Conservation (phyloP, 495 filamentous ascomycete species). For the Penicillium cataractarum region DNA sequence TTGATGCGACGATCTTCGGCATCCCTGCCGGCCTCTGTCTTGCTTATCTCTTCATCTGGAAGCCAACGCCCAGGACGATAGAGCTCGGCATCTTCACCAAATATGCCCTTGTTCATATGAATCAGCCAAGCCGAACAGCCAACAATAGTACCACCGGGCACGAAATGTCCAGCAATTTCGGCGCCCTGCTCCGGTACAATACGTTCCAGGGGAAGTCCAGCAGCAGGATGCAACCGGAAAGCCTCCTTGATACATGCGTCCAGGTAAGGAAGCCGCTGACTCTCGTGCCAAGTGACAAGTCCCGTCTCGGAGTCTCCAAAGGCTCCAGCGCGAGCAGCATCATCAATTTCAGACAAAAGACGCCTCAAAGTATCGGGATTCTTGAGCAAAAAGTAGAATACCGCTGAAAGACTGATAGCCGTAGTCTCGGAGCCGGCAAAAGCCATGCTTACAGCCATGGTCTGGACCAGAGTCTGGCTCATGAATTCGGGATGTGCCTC, state of each 20-base stretch:
- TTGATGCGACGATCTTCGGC: conserved; percentile 18
- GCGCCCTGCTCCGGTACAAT: conserved; percentile 42
- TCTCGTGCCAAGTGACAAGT: conserved; percentile 58
- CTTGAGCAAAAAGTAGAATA: conserved; percentile 69
- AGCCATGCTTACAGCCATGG: conserved; percentile 64
- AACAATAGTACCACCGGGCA: conserved; percentile 66
- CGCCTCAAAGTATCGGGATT: conserved; percentile 47
- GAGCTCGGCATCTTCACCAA: conserved; percentile 59
- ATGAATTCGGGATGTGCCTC: conserved; percentile 63
- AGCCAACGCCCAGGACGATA: conserved; percentile 68
- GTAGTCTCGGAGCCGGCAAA: conserved; percentile 64
- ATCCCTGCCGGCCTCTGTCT: conserved; percentile 11
- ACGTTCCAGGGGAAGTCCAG: conserved; percentile 58
- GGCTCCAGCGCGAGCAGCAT: conserved; percentile 45
- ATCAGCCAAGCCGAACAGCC: conserved; percentile 65
- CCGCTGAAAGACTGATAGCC: conserved; percentile 61
- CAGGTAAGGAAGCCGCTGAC: conserved; percentile 62
- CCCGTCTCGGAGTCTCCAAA: conserved; percentile 50
- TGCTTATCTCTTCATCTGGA: conserved; percentile 30
- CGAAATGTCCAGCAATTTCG: conserved; percentile 49
- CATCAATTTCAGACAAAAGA: conserved; percentile 58
- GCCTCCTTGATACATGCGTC: conserved; percentile 70
- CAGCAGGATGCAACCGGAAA: conserved; percentile 65
- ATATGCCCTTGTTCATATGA: conserved; percentile 59
- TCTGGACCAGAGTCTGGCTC: conserved; percentile 63